Evolutionary conservation across 2,329 filamentous ascomycete genomes (phyloP).

Genomic region (Penicillium janthinellum): DNA sequence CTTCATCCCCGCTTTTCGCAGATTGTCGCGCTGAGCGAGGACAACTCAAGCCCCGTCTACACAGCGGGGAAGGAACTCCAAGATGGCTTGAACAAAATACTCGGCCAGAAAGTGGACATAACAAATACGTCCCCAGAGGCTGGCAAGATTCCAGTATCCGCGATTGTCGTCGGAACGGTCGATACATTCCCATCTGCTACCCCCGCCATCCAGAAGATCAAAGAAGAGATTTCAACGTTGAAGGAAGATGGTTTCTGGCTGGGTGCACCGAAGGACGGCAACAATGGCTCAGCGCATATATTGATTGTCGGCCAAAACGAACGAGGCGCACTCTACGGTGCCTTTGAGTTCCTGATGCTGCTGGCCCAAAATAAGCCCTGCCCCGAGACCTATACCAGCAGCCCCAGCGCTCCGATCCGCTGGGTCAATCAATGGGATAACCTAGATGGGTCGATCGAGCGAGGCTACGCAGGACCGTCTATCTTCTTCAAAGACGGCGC

Average conservation of each 20-base stretch:
- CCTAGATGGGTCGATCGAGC: slow-evolving; percentile 65
- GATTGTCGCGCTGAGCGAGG: slow-evolving; percentile 56
- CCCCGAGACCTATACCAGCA: slow-evolving; percentile 52
- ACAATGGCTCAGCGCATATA: slow-evolving; percentile 39
- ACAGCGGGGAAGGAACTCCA: slow-evolving; percentile 60
- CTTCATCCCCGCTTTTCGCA: slow-evolving; percentile 44
- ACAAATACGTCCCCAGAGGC: not conserved
- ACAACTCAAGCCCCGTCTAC: slow-evolving; percentile 56
- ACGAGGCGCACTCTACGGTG: slow-evolving; percentile 67
- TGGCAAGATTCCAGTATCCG: not conserved
- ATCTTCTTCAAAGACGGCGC: slow-evolving; percentile 66
- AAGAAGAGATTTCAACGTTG: not conserved
- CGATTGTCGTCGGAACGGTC: not conserved
- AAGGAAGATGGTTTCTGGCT: slow-evolving; percentile 58
- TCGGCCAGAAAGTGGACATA: slow-evolving; percentile 49
- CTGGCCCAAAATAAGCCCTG: slow-evolving; percentile 63
- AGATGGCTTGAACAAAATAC: slow-evolving; percentile 57
- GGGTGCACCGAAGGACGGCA: slow-evolving; percentile 42
- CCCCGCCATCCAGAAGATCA: not conserved
- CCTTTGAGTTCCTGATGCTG: slow-evolving; percentile 68
- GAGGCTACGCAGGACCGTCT: slow-evolving; percentile 67
- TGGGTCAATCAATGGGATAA: slow-evolving; percentile 79
- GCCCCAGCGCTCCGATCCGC: slow-evolving; percentile 62
- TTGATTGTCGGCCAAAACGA: slow-evolving; percentile 60
- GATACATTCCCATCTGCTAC: not conserved